Evolutionary conservation across 2,329 filamentous ascomycete genomes (phyloP), one percentile per base, ranked within the genome.

Genomic region (Diaporthe sp.): DNA sequence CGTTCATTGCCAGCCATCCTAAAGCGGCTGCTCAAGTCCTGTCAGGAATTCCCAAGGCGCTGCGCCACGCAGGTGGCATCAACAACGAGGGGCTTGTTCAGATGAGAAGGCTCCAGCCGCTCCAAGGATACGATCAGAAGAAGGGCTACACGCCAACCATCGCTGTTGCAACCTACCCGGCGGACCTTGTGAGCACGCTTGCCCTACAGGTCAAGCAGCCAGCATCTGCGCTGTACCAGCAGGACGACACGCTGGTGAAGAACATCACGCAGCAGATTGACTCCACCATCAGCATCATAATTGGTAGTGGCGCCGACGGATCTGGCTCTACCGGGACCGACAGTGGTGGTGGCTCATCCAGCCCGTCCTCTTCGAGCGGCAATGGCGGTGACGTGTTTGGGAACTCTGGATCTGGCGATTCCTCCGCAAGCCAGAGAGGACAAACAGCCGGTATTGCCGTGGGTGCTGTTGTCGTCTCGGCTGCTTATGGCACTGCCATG

Each of bases 401-500:
- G 73, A 85, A 82, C 65, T 79, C 81, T 25, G 80, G 80, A 22
- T 63, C 70, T 13, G 80, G 82, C 55, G 81, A 82, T 72, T 85
- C 86, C 47, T 89, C 89, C 8, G 86, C 92, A 59, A 90, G 90
- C 76, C 86, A 90, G 80, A 86, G 87, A 79, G 91, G 90, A 55
- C 92, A 91, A 44, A 92, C 89, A 1, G 90, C 89, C 32, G 91
- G 90, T 77, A 92, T 98, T 79, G 94, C 93, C 73, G 88, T 94
- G 30, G 94, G 94, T 79, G 93, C 94, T 35, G 91, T 96, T 42
- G 90, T 90, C 56, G 92, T 95, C 80, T 94, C 94, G 55, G 93
- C 92, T 68, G 92, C 95, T n/a, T 98, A 98, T 78, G 96, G 95
- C 80, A 94, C 94, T 17, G 95, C 94, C 82, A 98, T 98, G 96